Evolutionary conservation across 495 filamentous ascomycete species (phyloP).

Genomic region (Penicillium desertorum): DNA sequence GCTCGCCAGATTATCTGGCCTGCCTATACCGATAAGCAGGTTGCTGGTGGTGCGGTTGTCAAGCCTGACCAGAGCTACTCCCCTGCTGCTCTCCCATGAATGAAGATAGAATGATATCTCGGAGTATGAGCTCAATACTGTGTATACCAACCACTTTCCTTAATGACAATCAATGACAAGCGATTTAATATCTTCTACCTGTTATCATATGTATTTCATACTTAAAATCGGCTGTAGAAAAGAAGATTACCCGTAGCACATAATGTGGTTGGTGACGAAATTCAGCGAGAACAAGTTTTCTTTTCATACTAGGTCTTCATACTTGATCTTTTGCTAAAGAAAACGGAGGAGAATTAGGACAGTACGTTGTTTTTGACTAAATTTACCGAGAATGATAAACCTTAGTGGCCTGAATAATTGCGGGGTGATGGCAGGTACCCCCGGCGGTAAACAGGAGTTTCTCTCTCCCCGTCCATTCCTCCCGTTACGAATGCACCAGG

Average conservation of each 20-base stretch:
- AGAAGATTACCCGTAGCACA: background rate
- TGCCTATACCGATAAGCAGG: conserved; percentile 48
- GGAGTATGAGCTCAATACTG: background rate
- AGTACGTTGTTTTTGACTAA: background rate
- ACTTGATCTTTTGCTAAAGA: too few species aligned
- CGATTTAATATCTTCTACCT: background rate
- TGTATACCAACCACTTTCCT: conserved; percentile 9
- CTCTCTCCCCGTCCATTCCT: too few species aligned
- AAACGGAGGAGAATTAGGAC: background rate
- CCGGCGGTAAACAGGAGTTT: too few species aligned
- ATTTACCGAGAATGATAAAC: too few species aligned
- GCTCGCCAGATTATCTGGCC: conserved; percentile 49
- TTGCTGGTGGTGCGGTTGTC: conserved; percentile 46
- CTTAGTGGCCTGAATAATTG: too few species aligned
- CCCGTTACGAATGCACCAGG: too few species aligned
- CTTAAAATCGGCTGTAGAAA: background rate
- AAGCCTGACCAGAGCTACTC: conserved; percentile 55
- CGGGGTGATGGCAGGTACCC: too few species aligned
- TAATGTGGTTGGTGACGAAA: too few species aligned
- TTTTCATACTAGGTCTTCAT: background rate
- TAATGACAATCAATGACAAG: conserved; percentile 5
- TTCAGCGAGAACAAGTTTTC: background rate
- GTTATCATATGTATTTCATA: background rate
- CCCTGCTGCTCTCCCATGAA: conserved; percentile 39
- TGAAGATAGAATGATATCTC: background rate